Evolutionary conservation across 805 yeast species (phyloP).

Genomic region (Ogataea sp.): DNA sequence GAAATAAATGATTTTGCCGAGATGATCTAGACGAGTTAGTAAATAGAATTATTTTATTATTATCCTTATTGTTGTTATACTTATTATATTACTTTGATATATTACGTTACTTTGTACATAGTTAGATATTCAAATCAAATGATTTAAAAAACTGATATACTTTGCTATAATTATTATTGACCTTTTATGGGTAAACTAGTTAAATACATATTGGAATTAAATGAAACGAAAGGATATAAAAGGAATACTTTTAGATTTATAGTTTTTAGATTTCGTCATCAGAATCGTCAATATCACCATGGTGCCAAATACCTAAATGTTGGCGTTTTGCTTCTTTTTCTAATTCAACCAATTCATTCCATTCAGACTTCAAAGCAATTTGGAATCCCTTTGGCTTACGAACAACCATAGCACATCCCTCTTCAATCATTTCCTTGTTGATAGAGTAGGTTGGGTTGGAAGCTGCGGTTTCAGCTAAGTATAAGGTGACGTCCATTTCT

Average conservation of each 20-base stretch:
- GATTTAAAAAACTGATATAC: no score
- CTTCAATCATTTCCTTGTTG: conserved; percentile 47
- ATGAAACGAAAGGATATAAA: background rate
- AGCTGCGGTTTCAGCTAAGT: conserved; percentile 47
- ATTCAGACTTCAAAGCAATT: conserved; percentile 25
- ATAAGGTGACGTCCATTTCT: conserved; percentile 45
- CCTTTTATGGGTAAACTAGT: no score
- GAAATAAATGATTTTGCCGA: conserved; percentile 8
- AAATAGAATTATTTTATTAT: no score
- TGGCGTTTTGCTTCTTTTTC: conserved; percentile 41
- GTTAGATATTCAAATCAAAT: no score
- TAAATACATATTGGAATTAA: no score
- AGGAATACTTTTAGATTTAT: background rate
- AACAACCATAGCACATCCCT: conserved; percentile 54
- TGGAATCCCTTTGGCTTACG: conserved; percentile 23
- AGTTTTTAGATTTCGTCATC: conserved; percentile 21
- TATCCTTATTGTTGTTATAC: no score
- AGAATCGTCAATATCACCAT: conserved; percentile 61
- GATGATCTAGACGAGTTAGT: no score
- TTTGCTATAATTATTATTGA: no score
- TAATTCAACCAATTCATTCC: conserved; percentile 29
- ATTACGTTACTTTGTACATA: no score
- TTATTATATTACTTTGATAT: no score
- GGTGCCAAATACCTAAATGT: conserved; percentile 66
- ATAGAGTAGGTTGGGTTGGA: conserved; percentile 49